phyloP scores from a whole-genome alignment of 2,329 filamentous ascomycete genomes.

The Xylariales sp. region DNA sequence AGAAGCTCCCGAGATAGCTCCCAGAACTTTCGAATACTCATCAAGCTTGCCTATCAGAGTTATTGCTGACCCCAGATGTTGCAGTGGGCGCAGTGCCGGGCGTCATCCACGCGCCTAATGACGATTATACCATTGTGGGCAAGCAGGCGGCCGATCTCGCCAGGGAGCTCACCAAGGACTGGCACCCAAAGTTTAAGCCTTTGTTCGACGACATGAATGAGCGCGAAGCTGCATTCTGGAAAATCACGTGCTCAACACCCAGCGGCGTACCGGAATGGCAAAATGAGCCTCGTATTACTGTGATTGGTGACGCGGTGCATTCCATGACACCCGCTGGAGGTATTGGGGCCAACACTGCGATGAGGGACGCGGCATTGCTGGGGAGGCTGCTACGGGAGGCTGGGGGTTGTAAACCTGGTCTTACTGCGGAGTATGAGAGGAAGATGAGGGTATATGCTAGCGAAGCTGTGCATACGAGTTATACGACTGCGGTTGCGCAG shows the following conservation, averaged over 20 bases:
- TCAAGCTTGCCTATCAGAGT: too few relatives aligned
- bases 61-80: too few relatives aligned
- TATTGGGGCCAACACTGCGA: constrained; percentile 53
- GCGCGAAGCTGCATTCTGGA: constrained; percentile 59
- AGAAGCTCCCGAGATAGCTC: too few relatives aligned
- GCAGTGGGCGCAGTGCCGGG: constrained; percentile 54
- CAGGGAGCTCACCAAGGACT: constrained; percentile 46
- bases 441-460: constrained; percentile 58
- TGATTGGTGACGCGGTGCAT: constrained; percentile 55
- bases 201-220: constrained; percentile 56
- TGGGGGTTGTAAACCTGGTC: constrained; percentile 48
- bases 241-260: constrained; percentile 59
- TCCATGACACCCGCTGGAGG: constrained; percentile 55
- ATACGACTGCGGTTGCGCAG: constrained; percentile 35
- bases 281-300: constrained; percentile 52
- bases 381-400: constrained; percentile 46
- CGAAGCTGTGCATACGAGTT: constrained; percentile 51
- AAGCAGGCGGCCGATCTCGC: constrained; percentile 52
- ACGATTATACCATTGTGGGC: constrained; percentile 56
- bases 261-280: constrained; percentile 56
- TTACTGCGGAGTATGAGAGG: constrained; percentile 54
- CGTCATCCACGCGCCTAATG: constrained; percentile 52
- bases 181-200: constrained; percentile 51
- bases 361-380: constrained; percentile 50
- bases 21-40: too few relatives aligned